These are phyloP conservation scores for Beauveria scarabaeidicola DNA, from an alignment of 2,329 filamentous ascomycete species.

Conservation along the genomic window DNA sequence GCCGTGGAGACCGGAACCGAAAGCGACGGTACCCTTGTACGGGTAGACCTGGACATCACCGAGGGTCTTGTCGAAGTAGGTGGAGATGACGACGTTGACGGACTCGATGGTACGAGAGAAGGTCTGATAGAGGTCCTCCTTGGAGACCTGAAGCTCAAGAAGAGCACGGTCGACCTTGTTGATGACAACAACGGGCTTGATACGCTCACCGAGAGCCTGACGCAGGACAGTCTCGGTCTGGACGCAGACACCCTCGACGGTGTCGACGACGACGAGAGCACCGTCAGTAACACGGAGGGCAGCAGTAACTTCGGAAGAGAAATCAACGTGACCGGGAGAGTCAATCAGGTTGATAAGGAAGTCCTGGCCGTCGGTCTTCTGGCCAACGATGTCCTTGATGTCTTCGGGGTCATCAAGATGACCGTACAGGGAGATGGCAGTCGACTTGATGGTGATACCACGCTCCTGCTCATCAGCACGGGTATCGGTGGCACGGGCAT, in stretches of 20 bases:
- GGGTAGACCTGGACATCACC: conserved; percentile 99
- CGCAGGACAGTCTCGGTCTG: conserved; percentile 99
- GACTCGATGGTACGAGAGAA: conserved; percentile 99
- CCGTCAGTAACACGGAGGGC: conserved; percentile 99
- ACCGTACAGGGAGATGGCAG: conserved; percentile 96
- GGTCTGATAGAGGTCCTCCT: conserved; percentile 99
- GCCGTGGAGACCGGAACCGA: conserved; percentile 98
- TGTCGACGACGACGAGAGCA: conserved; percentile 99
- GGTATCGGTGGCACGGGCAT: conserved; percentile 93
- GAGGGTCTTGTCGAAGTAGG: conserved; percentile 93
- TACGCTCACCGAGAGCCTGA: conserved; percentile 98
- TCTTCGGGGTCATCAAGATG: conserved; percentile 73
- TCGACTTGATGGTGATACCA: conserved; percentile 99
- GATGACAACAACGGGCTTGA: conserved; percentile 99
- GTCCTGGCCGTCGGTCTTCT: conserved; percentile 83
- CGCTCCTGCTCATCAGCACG: conserved; percentile 97
- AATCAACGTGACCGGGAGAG: conserved; percentile 99
- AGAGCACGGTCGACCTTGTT: conserved; percentile 99
- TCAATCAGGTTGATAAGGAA: conserved; percentile 99
- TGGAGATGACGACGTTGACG: conserved; percentile 99
- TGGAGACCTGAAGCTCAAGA: conserved; percentile 95
- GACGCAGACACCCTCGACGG: conserved; percentile 98
- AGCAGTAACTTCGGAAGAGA: conserved; percentile 98
- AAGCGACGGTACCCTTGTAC: conserved; percentile 93
- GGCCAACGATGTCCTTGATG: conserved; percentile 84